Base-by-base conservation (phyloP, 2,329 filamentous ascomycete species). In the Talaromyces sp. region DNA sequence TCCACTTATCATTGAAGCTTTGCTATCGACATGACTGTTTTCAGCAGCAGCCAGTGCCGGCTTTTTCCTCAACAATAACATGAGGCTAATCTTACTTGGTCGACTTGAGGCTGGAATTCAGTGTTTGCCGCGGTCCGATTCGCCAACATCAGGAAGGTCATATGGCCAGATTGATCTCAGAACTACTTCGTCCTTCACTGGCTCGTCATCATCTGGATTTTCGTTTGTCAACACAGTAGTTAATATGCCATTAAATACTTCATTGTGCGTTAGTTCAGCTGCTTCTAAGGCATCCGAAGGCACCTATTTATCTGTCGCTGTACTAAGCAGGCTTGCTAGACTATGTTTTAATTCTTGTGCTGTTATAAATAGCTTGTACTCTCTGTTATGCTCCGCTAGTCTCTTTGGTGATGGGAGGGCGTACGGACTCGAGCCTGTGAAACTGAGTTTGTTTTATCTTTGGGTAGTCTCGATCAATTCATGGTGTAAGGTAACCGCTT, bases 381-480 rank as follows among this genome's bases (percentile, higher is more conserved):
- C 64, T 62, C 69, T 69, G 55, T 64, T 35, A 60, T 74, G 72
- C 21, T 62, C 29, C 32, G 57, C 63, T n/a, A 68, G 19, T 59
- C 71, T 69, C 46, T 72, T 63, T 26, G 65, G 59, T 31, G 57
- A 55, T n/a, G 68, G 70, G 61, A 69, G 21, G 48, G 63, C 52
- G 64, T 69, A 75, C 27, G 60, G 73, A 68, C 70, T 76, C 46
- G 64, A 63, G 21, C 65, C 71, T 53, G 62, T 50, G 58, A 79
- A 66, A 17, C 76, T 76, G 59, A 79, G 72, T 38, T 74, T 66
- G 54, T 68, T 65, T 76, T 74, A 80, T 9, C 58, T 61, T 59
- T 57, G 66, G 57, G 73, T 69, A n/a, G 72, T 70, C 56, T 75
- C 69, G 56, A 78, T 74, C n/a, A 80, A 59, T 60, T 77, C 73